Evolutionary conservation across 1,284 basidiomycete genomes (phyloP).

Genomic region (Peniophora sp.): DNA sequence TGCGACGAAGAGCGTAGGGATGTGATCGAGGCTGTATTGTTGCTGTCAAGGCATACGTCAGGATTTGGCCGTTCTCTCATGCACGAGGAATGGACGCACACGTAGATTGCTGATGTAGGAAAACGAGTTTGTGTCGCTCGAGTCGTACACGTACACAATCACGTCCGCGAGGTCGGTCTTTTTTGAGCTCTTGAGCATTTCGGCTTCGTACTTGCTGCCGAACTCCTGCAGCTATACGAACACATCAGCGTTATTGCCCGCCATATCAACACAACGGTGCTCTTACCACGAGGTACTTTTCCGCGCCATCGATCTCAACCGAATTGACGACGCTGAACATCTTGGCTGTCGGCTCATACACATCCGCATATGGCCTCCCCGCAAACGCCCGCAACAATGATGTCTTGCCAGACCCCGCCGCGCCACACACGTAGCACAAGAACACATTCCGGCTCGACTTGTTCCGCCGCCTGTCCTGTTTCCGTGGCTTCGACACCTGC

Average conservation of each 20-base stretch:
- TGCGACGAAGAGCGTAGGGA: constrained; percentile 95
- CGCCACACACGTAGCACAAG: constrained; percentile 89
- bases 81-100: constrained; percentile 39
- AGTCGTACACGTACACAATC: constrained; percentile 94
- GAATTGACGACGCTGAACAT: constrained; percentile 90
- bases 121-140: constrained; percentile 97
- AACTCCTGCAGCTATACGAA: constrained; percentile 84
- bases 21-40: constrained; percentile 92
- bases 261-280: constrained; percentile 1
- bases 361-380: constrained; percentile 64
- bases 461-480: constrained; percentile 81
- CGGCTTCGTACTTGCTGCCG: constrained; percentile 90
- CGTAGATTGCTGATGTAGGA: constrained; percentile 95
- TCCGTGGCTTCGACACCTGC: constrained; percentile 74
- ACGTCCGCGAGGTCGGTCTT: constrained; percentile 92
- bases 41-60: constrained; percentile 52
- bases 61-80: not conserved
- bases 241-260: constrained; percentile 5
- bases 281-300: constrained; percentile 93
- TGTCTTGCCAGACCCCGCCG: constrained; percentile 94
- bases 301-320: constrained; percentile 89
- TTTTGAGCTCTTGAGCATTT: constrained; percentile 82
- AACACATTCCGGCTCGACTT: constrained; percentile 88
- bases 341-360: constrained; percentile 84
- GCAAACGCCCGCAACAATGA: constrained; percentile 81